Evolutionary conservation across 2,329 filamentous ascomycete genomes (phyloP).

Genomic region (Plenodomus biglobosus): DNA sequence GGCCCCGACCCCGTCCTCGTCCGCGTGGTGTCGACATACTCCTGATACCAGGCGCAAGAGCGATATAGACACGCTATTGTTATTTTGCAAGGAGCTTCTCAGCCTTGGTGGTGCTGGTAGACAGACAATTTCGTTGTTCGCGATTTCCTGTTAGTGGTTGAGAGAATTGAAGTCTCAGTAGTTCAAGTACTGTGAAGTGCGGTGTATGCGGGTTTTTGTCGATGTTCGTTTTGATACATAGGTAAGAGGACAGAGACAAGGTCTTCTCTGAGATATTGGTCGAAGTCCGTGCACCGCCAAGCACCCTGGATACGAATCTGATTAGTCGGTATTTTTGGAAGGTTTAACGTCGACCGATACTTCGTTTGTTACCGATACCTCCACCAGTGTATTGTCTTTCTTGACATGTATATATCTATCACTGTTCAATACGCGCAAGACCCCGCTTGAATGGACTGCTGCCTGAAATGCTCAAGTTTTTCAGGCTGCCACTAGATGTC

Average conservation of each 20-base stretch:
- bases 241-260: constrained; percentile 1
- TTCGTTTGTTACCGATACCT: too few relatives aligned
- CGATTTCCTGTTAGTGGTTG: not conserved
- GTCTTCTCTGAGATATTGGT: constrained; percentile 1
- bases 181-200: not conserved
- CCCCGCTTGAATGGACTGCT: too few relatives aligned
- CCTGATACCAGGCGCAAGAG: constrained; percentile 7
- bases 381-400: too few relatives aligned
- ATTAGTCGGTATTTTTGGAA: not conserved
- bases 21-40: constrained; percentile 14
- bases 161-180: not conserved
- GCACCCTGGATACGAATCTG: not conserved
- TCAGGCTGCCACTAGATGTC: too few relatives aligned
- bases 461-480: too few relatives aligned
- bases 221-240: not conserved
- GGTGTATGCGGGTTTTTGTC: not conserved
- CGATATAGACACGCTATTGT: not conserved
- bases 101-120: not conserved
- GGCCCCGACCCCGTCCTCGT: constrained; percentile 23
- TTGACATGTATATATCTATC: too few relatives aligned
- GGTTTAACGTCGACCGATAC: constrained; percentile 3
- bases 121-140: not conserved
- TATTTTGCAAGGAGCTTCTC: not conserved
- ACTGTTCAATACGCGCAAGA: too few relatives aligned
- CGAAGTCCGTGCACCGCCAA: constrained; percentile 1